phyloP scores from a whole-genome alignment of 352 stramenopile genomes.

The Blastocystis sp. region DNA sequence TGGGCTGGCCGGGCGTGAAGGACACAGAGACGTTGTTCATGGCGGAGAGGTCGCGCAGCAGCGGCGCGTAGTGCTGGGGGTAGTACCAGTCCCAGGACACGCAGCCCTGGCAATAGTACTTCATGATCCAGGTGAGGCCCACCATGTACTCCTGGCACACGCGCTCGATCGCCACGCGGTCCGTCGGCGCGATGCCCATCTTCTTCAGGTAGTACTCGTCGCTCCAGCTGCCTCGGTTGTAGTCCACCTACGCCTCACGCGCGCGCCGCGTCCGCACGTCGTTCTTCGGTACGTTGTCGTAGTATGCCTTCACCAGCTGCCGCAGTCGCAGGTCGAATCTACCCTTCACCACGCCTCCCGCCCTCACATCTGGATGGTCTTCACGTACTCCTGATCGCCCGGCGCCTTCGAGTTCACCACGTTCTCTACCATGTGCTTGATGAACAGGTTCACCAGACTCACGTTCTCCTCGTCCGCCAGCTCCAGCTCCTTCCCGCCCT shows the following conservation, averaged over 20 bases:
- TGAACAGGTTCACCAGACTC: constrained; percentile 52
- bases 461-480: constrained; percentile 44
- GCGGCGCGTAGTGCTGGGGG: constrained; percentile 96
- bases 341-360: background rate
- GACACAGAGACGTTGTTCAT: constrained; percentile 65
- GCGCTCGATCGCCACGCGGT: constrained; percentile 47
- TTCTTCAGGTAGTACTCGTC: constrained; percentile 56
- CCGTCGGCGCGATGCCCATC: constrained; percentile 18
- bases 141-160: constrained; percentile 83
- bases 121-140: constrained; percentile 97
- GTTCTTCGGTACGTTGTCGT: constrained; percentile 60
- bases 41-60: constrained; percentile 81
- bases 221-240: constrained; percentile 3
- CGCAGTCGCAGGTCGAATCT: constrained; percentile 65
- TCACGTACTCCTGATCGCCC: constrained; percentile 28
- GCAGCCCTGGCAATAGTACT: constrained; percentile 96
- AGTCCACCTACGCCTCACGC: constrained; percentile 24
- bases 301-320: constrained; percentile 53
- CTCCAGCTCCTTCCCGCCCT: constrained; percentile 5
- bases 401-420: constrained; percentile 10
- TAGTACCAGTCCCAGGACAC: constrained; percentile 97
- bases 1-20: constrained; percentile 11
- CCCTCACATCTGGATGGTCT: constrained; percentile 35
- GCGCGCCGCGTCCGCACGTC: background rate
- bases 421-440: constrained; percentile 55